Evolutionary conservation across 2,329 filamentous ascomycete genomes (phyloP).

Genomic region (Westerdykella ornata): DNA sequence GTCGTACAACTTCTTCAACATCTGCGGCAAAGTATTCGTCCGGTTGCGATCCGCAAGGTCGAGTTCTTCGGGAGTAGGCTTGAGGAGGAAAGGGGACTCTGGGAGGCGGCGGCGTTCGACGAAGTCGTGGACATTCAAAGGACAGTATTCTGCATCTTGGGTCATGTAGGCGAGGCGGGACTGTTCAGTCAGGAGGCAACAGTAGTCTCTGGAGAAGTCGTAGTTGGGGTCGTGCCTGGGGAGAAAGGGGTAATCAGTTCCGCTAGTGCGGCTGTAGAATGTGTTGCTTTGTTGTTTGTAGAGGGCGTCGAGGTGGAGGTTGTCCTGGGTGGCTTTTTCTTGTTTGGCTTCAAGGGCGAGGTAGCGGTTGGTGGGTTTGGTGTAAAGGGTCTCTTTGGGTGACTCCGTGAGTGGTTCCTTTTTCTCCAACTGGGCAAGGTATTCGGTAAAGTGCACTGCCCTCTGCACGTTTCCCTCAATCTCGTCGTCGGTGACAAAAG

Average conservation of each 20-base stretch:
- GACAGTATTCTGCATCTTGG: neutral
- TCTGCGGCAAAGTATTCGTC: conserved; percentile 4
- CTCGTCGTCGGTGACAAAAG: neutral
- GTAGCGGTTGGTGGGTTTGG: neutral
- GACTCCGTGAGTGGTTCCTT: conserved; percentile 7
- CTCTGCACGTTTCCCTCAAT: conserved; percentile 2
- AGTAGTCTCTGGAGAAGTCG: neutral
- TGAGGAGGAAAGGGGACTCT: too few relatives aligned
- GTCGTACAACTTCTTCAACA: conserved; percentile 8
- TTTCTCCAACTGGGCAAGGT: neutral
- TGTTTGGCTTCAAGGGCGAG: neutral
- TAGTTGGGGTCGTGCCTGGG: neutral
- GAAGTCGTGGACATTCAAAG: neutral
- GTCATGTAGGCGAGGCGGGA: too few relatives aligned
- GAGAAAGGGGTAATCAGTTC: neutral
- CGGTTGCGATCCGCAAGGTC: neutral
- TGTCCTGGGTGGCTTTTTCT: neutral
- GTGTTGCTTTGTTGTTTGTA: neutral
- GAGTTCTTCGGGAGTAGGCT: neutral
- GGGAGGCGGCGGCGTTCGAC: neutral
- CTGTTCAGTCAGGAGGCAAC: too few relatives aligned
- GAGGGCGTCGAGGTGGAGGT: neutral
- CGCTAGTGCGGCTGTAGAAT: neutral
- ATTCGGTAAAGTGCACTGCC: neutral
- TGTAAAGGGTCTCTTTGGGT: neutral